Evolutionary conservation across 768 basidiomycete genomes (phyloP).

Genomic region (Kockovaella imperatae): DNA sequence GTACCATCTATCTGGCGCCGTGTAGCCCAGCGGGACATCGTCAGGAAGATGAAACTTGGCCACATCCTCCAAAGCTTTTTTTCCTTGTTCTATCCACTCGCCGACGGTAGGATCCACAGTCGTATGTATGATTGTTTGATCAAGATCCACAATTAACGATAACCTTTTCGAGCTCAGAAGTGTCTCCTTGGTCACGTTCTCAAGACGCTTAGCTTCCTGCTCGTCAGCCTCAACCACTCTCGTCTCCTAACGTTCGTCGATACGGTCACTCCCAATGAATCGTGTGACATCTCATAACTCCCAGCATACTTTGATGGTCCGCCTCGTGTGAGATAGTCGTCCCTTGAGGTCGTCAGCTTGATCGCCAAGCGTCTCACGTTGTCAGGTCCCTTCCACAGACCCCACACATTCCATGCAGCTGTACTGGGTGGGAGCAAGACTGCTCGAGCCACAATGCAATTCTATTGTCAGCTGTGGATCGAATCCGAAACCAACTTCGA

Average conservation of each 20-base stretch:
- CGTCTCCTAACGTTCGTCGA: conserved; percentile 58
- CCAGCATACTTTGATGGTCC: conserved; percentile 22
- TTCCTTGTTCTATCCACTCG: conserved; percentile 64
- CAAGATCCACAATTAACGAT: conserved; percentile 93
- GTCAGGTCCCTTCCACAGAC: conserved; percentile 92
- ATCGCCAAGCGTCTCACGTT: conserved; percentile 17
- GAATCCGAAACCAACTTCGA: conserved; percentile 14
- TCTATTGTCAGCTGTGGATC: conserved; percentile 10
- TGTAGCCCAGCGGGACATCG: conserved; percentile 53
- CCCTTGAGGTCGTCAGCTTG: conserved; percentile 12
- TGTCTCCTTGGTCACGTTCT: conserved; percentile 69
- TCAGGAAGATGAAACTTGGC: conserved; percentile 77
- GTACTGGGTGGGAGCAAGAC: conserved; percentile 94
- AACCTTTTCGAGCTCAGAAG: conserved; percentile 70
- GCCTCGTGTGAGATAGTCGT: conserved; percentile 37
- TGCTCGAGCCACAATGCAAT: conserved; percentile 58
- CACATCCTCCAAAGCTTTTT: conserved; percentile 70
- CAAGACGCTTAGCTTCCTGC: conserved; percentile 77
- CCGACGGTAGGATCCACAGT: conserved; percentile 98
- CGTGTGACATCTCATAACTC: conserved; percentile 67
- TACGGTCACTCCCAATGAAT: conserved; percentile 80
- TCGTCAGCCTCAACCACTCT: not conserved
- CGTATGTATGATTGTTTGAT: conserved; percentile 97
- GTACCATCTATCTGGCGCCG: conserved; percentile 66
- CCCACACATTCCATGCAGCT: conserved; percentile 83